Conservation (phyloP, 306 rosid species). For the Sechiopsis laciniata region DNA sequence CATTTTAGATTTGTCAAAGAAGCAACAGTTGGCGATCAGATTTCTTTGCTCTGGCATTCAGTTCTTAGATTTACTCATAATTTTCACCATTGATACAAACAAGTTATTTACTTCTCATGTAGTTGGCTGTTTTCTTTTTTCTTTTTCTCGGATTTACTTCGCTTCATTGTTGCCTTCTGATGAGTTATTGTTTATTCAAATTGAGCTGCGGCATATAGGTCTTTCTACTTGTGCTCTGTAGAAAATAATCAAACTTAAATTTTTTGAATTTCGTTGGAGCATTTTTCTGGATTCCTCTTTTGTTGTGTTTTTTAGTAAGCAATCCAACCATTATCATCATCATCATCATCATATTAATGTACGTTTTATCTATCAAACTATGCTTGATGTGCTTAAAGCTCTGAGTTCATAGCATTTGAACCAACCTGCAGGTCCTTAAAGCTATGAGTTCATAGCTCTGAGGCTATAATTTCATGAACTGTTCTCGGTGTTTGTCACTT, state of each 20-base stretch:
- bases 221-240: neutral
- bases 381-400: too few relatives aligned
- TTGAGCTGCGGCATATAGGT: neutral
- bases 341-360: too few relatives aligned
- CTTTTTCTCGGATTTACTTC: neutral
- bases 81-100: slow-evolving; percentile 1
- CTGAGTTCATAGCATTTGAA: too few relatives aligned
- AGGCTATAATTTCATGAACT: too few relatives aligned
- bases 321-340: too few relatives aligned
- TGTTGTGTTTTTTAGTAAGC: neutral
- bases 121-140: neutral
- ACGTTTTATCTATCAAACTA: too few relatives aligned
- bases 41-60: slow-evolving; percentile 12
- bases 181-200: slow-evolving; percentile 7
- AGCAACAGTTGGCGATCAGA: slow-evolving; percentile 11
- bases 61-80: slow-evolving; percentile 5
- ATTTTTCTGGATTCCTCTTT: neutral
- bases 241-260: neutral
- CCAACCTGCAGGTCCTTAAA: too few relatives aligned
- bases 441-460: too few relatives aligned
- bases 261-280: neutral
- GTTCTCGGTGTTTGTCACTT: too few relatives aligned
- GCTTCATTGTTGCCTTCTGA: neutral
- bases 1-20: slow-evolving; percentile 22
- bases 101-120: neutral